A percentile compares a stretch with the other conserved stretches of the same genome.
These are phyloP conservation scores for Chenopodium suecicum DNA, from an alignment of 148 eudicot genomes.

Conservation along the genomic window DNA sequence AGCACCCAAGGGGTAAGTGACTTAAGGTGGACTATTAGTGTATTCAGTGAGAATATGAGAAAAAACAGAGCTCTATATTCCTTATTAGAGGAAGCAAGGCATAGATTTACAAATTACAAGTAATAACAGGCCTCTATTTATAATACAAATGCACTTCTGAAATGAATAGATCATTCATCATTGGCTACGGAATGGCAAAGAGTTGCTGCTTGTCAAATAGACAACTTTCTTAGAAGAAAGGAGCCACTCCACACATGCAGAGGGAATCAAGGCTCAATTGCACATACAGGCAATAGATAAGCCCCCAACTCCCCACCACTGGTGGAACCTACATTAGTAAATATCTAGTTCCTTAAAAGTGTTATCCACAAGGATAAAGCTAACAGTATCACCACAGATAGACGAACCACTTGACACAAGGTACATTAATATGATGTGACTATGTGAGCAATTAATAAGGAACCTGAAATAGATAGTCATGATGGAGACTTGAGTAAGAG, in stretches of 20 bases:
- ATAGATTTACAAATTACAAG: not conserved
- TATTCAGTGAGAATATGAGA: not conserved
- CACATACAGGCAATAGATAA: not conserved
- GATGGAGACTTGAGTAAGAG: not conserved
- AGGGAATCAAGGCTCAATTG: not conserved
- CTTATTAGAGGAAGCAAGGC: not conserved
- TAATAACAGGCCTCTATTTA: not conserved
- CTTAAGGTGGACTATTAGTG: not conserved
- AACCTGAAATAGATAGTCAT: not conserved
- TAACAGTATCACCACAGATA: not conserved
- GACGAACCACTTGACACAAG: not conserved
- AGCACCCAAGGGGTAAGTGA: not conserved
- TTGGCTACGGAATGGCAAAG: not conserved
- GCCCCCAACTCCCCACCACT: not conserved
- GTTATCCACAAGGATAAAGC: not conserved
- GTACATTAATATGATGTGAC: not conserved
- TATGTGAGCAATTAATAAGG: not conserved
- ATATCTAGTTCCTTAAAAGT: not conserved
- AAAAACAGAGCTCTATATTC: not conserved
- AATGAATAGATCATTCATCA: not conserved
- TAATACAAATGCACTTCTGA: not conserved
- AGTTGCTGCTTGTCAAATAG: not conserved
- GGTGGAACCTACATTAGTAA: not conserved
- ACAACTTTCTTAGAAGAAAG: not conserved
- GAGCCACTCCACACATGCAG: not conserved